Evolutionary conservation across 495 filamentous ascomycete genomes (phyloP).

Genomic region (Penicillium simplicissimum): DNA sequence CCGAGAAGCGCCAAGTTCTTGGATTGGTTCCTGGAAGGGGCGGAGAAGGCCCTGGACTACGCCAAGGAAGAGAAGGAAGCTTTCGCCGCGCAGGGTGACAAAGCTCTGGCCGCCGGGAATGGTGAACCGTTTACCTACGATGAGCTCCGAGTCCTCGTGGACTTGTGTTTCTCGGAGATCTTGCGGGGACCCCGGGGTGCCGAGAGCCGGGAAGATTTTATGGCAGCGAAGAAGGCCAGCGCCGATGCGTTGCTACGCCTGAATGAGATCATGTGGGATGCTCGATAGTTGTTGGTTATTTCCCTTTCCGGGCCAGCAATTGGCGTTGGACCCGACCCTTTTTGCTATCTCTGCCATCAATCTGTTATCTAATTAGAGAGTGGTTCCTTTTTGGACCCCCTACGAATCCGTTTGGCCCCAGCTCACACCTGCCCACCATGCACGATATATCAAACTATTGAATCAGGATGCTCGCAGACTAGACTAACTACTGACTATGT

Average conservation of each 20-base stretch:
- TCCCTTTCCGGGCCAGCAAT: neutral
- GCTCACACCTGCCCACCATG: neutral
- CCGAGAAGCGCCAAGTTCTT: constrained; percentile 73
- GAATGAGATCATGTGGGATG: constrained; percentile 79
- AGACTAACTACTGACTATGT: no score
- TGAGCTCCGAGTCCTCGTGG: constrained; percentile 78
- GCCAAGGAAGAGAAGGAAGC: constrained; percentile 58
- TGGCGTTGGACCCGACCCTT: neutral
- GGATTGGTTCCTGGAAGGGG: constrained; percentile 74
- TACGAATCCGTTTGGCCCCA: neutral
- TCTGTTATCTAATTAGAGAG: neutral
- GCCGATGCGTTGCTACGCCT: constrained; percentile 72
- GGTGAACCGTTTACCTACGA: constrained; percentile 70
- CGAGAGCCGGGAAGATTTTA: constrained; percentile 69
- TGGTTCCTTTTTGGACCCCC: neutral
- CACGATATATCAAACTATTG: neutral
- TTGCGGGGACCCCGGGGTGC: constrained; percentile 55
- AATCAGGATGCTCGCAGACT: neutral
- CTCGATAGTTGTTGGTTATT: constrained; percentile 31
- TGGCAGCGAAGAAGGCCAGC: constrained; percentile 70
- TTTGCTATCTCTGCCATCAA: constrained; percentile 1
- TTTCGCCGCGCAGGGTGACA: constrained; percentile 37
- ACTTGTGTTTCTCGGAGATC: constrained; percentile 84
- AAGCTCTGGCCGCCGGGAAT: constrained; percentile 41
- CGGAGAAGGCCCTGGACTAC: constrained; percentile 65